phyloP scores from a whole-genome alignment of 495 filamentous ascomycete species.

The Immersiella caudata region DNA sequence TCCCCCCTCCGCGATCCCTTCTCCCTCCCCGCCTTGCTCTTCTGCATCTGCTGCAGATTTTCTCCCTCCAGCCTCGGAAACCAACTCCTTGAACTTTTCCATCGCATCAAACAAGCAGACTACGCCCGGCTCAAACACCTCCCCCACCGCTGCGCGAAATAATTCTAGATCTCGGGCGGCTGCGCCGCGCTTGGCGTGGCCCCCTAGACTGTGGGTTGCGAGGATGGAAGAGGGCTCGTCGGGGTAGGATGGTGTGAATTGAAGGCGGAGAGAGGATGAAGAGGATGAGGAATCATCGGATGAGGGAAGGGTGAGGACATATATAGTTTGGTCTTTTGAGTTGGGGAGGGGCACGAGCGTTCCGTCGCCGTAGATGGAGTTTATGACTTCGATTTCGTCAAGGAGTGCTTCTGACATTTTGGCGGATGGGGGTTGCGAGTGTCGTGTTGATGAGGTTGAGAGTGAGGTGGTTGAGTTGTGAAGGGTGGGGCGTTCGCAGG shows the following conservation, averaged over 20 bases:
- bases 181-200: slow-evolving; percentile 64
- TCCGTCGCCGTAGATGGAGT: slow-evolving; percentile 82
- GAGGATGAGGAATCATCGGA: slow-evolving; percentile 17
- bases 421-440: neutral
- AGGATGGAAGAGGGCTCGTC: slow-evolving; percentile 66
- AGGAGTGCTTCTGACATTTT: slow-evolving; percentile 73
- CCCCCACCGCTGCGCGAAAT: slow-evolving; percentile 64
- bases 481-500: neutral
- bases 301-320: slow-evolving; percentile 55
- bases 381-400: slow-evolving; percentile 88
- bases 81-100: slow-evolving; percentile 58
- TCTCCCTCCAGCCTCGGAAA: slow-evolving; percentile 3
- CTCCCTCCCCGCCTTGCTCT: slow-evolving; percentile 3
- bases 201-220: slow-evolving; percentile 63
- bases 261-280: slow-evolving; percentile 58
- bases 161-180: slow-evolving; percentile 67
- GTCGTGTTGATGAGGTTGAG: slow-evolving; percentile 25
- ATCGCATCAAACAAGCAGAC: slow-evolving; percentile 90
- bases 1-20: slow-evolving; percentile 12
- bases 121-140: slow-evolving; percentile 68
- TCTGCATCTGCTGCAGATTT: slow-evolving; percentile 8
- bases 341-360: slow-evolving; percentile 53
- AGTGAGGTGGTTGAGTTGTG: neutral
- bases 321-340: slow-evolving; percentile 34
- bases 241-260: slow-evolving; percentile 75